phyloP scores from a whole-genome alignment of 495 filamentous ascomycete genomes.

The Hypoxylon perforatum region DNA sequence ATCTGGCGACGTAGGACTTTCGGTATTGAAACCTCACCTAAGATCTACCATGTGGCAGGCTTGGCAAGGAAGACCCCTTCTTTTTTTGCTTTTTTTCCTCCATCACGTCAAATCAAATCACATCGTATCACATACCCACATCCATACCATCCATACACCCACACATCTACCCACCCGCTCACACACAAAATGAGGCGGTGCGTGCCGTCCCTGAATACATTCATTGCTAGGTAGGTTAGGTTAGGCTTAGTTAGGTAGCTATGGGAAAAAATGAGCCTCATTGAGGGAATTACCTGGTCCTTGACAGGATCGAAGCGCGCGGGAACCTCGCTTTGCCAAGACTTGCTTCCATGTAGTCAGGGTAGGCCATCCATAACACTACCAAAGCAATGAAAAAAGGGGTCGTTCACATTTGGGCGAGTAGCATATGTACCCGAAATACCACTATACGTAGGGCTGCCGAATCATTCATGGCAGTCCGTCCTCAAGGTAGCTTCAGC shows the following conservation, averaged over 20 bases:
- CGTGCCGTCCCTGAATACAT: constrained; percentile 4
- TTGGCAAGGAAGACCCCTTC: constrained; percentile 8
- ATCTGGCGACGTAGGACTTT: no score
- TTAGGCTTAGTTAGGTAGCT: neutral
- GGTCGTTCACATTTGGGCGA: no score
- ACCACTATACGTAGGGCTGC: neutral
- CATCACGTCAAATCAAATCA: constrained; percentile 21
- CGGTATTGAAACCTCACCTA: neutral
- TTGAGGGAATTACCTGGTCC: constrained; percentile 15
- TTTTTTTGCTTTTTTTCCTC: no score
- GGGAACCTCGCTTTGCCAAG: constrained; percentile 21
- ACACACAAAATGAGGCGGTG: constrained; percentile 2
- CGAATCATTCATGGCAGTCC: no score
- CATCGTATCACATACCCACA: neutral
- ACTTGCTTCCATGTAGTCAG: constrained; percentile 7
- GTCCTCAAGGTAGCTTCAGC: no score
- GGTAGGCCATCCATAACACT: neutral
- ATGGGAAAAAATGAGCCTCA: constrained; percentile 28
- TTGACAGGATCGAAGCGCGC: constrained; percentile 2
- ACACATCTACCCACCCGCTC: constrained; percentile 8
- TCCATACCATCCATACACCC: no score
- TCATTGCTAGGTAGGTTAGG: constrained; percentile 8
- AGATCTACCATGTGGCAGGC: constrained; percentile 26
- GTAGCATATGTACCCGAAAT: neutral
- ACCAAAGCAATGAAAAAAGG: neutral